Evolutionary conservation across 2,329 filamentous ascomycete species (phyloP).

Genomic region (Penicillium oxalicum): DNA sequence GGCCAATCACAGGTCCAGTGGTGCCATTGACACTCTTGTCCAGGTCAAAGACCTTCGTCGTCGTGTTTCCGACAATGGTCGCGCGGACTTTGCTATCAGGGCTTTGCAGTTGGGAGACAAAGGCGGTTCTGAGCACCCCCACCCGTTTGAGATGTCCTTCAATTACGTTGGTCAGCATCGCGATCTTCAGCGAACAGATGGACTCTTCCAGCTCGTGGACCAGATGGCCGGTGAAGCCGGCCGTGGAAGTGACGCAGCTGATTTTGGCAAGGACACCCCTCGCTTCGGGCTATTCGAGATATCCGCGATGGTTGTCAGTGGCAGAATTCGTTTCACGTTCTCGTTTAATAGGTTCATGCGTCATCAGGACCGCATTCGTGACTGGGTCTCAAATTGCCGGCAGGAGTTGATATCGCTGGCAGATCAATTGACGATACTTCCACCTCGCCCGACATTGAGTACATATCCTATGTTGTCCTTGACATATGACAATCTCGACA

Average conservation of each 20-base stretch:
- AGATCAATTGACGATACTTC: slow-evolving; percentile 20
- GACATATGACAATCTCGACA: slow-evolving; percentile 38
- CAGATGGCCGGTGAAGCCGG: slow-evolving; percentile 44
- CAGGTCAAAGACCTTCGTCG: slow-evolving; percentile 37
- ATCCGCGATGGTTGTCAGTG: slow-evolving; percentile 45
- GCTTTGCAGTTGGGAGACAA: slow-evolving; percentile 28
- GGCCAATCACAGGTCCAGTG: slow-evolving; percentile 18
- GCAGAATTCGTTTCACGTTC: slow-evolving; percentile 45
- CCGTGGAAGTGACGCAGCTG: slow-evolving; percentile 41
- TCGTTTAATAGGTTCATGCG: slow-evolving; percentile 47
- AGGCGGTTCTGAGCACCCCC: slow-evolving; percentile 30
- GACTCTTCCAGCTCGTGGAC: slow-evolving; percentile 41
- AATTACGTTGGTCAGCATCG: slow-evolving; percentile 38
- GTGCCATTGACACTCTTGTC: slow-evolving; percentile 28
- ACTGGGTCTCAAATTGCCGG: slow-evolving; percentile 40
- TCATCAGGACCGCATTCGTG: slow-evolving; percentile 40
- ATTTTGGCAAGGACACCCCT: slow-evolving; percentile 41
- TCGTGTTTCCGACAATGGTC: slow-evolving; percentile 33
- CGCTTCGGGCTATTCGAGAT: slow-evolving; percentile 50
- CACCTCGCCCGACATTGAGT: slow-evolving; percentile 33
- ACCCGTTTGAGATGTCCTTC: slow-evolving; percentile 41
- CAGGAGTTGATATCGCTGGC: slow-evolving; percentile 28
- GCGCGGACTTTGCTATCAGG: slow-evolving; percentile 33
- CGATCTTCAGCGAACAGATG: slow-evolving; percentile 42
- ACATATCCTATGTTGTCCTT: slow-evolving; percentile 44